Evolutionary conservation across 768 basidiomycete species (phyloP), one percentile per base, ranked within the genome.

Genomic region (Aureoboletus auriporus): DNA sequence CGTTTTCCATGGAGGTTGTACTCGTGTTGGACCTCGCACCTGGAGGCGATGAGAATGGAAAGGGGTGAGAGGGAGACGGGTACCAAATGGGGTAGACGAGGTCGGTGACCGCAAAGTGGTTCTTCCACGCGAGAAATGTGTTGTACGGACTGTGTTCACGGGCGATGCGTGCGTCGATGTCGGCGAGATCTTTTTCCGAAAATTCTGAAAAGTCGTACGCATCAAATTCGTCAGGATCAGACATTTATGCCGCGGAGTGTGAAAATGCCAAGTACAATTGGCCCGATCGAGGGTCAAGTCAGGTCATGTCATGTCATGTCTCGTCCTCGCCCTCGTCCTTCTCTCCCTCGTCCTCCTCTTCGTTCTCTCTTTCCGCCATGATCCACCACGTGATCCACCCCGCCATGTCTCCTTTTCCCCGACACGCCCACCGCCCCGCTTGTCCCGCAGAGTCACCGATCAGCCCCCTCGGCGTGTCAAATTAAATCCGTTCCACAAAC

Each of bases 11-110:
- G 77, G 35, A 89, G 69, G 3, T 85, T 79, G 58, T 90, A 90
- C 55, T 90, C 86, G 61, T 79, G 82, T 61, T 89, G 86, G 6
- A 88, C 75, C 59, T 89, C 88, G 58, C 88, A 90, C 88, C 88
- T 89, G 31, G 47, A 12, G 33, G 17, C 28, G 40, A 27, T 47
- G 44, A 60, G 52, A 38, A 43, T n/a, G 38, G 29, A 12, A 10
- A 27, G 11, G 11, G 3, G n/a, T 8, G 4, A 16, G 6, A 16
- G 26, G 35, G 8, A 2, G 42, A 9, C 9, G 64, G 73, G 48
- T 64, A 84, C 86, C 85, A 89, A 4, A 78, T 64, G 8, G 80
- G 81, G 11, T 75, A 68, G 26, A 78, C 73, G 12, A 88, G 64
- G 61, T 87, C 85, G 0, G 84, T 78, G 17, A 87, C 86, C 2